Evolutionary conservation across 2,329 filamentous ascomycete genomes (phyloP).

Genomic region (Metarhizium robertsii): DNA sequence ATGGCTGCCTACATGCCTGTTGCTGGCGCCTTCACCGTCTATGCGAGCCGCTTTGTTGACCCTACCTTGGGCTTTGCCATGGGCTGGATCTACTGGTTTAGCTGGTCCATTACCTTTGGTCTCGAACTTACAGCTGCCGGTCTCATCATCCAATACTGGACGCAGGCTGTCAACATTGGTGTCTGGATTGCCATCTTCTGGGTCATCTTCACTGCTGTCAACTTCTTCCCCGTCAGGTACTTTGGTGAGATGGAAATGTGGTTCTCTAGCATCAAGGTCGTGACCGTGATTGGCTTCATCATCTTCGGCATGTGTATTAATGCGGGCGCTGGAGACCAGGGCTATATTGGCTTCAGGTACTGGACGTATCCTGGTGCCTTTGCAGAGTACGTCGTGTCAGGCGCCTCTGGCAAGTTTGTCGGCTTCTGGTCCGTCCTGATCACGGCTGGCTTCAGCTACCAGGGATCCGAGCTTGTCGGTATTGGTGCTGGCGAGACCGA

Average conservation of each 20-base stretch:
- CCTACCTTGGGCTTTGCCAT: slow-evolving; percentile 66
- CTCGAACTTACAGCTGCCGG: slow-evolving; percentile 65
- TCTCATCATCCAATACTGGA: slow-evolving; percentile 70
- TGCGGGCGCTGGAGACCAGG: slow-evolving; percentile 58
- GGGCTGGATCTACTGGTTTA: slow-evolving; percentile 81
- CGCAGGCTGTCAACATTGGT: slow-evolving; percentile 49
- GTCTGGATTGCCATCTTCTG: slow-evolving; percentile 70
- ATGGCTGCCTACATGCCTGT: slow-evolving; percentile 74
- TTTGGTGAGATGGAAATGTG: slow-evolving; percentile 76
- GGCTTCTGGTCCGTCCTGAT: slow-evolving; percentile 62
- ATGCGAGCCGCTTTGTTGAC: slow-evolving; percentile 66
- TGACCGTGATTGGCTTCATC: slow-evolving; percentile 66
- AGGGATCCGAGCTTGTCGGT: slow-evolving; percentile 67
- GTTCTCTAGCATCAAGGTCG: slow-evolving; percentile 67
- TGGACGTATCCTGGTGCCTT: slow-evolving; percentile 63
- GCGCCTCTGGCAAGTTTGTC: slow-evolving; percentile 51
- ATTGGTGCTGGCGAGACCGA: slow-evolving; percentile 71
- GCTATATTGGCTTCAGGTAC: slow-evolving; percentile 66
- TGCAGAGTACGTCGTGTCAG: slow-evolving; percentile 46
- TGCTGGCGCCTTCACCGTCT: slow-evolving; percentile 66
- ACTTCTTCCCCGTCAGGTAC: slow-evolving; percentile 61
- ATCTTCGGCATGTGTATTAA: slow-evolving; percentile 70
- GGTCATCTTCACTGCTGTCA: slow-evolving; percentile 57
- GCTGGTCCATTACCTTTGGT: slow-evolving; percentile 63
- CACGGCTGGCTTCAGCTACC: slow-evolving; percentile 60